Evolutionary conservation across 352 stramenopile genomes (phyloP).

Genomic region (Pythium dissimile): DNA sequence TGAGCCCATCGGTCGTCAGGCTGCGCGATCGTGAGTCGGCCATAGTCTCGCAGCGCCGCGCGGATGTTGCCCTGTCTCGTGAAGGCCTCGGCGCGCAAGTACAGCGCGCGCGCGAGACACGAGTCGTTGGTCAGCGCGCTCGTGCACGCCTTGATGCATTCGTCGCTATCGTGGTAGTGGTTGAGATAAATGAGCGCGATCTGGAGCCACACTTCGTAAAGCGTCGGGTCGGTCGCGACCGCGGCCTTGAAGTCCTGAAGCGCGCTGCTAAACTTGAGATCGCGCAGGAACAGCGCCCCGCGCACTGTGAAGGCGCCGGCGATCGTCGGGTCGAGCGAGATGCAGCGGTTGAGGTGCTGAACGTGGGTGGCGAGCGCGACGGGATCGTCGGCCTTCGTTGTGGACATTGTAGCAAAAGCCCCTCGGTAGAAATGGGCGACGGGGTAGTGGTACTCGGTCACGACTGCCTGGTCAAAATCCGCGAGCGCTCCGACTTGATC

Average conservation of each 20-base stretch:
- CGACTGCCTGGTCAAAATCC: slow-evolving; percentile 70
- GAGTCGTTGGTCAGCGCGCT: slow-evolving; percentile 65
- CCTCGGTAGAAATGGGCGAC: slow-evolving; percentile 77
- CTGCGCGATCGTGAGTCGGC: slow-evolving; percentile 50
- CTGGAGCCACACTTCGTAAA: slow-evolving; percentile 77
- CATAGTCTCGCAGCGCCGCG: slow-evolving; percentile 61
- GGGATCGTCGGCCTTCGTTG: slow-evolving; percentile 32
- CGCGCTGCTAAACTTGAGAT: slow-evolving; percentile 70
- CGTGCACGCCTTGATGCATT: slow-evolving; percentile 58
- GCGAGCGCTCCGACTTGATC: slow-evolving; percentile 40
- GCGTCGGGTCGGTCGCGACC: slow-evolving; percentile 62
- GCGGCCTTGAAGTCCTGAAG: slow-evolving; percentile 81
- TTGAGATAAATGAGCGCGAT: slow-evolving; percentile 80
- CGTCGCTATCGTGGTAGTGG: slow-evolving; percentile 73
- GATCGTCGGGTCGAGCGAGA: slow-evolving; percentile 73
- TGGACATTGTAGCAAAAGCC: slow-evolving; percentile 46
- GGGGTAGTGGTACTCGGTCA: slow-evolving; percentile 79
- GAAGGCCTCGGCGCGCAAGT: slow-evolving; percentile 61
- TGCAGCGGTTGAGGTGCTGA: slow-evolving; percentile 55
- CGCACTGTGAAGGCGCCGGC: slow-evolving; percentile 70
- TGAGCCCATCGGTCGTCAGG: slow-evolving; percentile 61
- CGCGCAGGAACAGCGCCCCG: slow-evolving; percentile 60
- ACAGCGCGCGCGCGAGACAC: slow-evolving; percentile 53
- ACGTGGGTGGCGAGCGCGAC: slow-evolving; percentile 36
- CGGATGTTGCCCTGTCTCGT: slow-evolving; percentile 54